Percentiles rank a stretch among this genome's conserved stretches.
Conservation (phyloP, 2,329 filamentous ascomycete species). For the Aspergillus melleus region DNA sequence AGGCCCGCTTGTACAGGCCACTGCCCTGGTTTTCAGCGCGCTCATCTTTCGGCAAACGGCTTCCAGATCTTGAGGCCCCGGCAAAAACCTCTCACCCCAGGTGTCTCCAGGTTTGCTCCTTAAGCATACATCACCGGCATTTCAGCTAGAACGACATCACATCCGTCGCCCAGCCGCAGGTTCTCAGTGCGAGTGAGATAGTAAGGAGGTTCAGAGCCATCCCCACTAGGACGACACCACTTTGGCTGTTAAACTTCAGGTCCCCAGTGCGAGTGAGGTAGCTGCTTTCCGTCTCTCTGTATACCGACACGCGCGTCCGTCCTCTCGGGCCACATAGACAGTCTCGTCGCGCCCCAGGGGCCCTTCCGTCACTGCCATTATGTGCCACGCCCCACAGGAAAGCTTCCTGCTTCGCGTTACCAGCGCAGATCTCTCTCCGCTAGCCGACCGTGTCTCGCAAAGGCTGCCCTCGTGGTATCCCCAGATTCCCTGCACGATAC, state of each 20-base stretch:
- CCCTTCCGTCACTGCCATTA: background rate
- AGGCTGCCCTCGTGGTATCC: background rate
- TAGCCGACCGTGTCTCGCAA: background rate
- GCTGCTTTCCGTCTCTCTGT: background rate
- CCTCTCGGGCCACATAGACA: conserved; percentile 1
- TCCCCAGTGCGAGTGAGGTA: background rate
- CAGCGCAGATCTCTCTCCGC: background rate
- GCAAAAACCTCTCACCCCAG: conserved; percentile 1
- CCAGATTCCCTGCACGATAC: background rate
- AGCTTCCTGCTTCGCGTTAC: background rate
- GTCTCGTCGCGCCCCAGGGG: background rate
- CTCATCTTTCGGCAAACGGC: conserved; percentile 4
- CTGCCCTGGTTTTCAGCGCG: conserved; percentile 12
- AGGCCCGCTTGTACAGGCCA: conserved; percentile 11
- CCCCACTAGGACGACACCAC: background rate
- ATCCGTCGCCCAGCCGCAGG: background rate
- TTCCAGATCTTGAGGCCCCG: conserved; percentile 13
- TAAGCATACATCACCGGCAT: conserved; percentile 2
- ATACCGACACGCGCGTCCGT: background rate
- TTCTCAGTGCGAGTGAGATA: conserved; percentile 3
- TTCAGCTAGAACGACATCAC: conserved; percentile 1
- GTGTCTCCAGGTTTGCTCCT: conserved; percentile 5
- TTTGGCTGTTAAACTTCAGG: conserved; percentile 1
- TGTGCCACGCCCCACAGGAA: background rate
- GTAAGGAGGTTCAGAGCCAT: background rate